Conservation (phyloP, 2,329 filamentous ascomycete species). For the Fusarium hainanense region DNA sequence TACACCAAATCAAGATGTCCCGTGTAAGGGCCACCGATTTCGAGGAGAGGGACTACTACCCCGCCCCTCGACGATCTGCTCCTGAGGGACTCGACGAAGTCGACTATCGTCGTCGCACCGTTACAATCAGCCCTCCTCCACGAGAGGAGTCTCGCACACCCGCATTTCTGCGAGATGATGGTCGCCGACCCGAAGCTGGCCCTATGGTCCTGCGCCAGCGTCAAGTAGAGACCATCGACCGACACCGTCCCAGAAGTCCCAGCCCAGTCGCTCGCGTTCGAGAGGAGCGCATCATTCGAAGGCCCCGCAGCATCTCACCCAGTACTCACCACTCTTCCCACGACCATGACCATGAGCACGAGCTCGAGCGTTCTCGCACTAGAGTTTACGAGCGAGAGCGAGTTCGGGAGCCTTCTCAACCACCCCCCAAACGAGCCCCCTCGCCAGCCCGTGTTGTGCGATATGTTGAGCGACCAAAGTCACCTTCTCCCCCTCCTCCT, state of each 20-base stretch:
- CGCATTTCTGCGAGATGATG: constrained; percentile 64
- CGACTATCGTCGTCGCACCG: constrained; percentile 48
- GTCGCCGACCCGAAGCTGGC: constrained; percentile 60
- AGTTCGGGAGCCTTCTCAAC: constrained; percentile 54
- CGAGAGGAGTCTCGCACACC: constrained; percentile 61
- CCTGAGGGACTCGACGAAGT: constrained; percentile 52
- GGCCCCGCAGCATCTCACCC: constrained; percentile 58
- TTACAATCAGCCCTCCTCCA: constrained; percentile 56
- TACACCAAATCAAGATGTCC: constrained; percentile 42
- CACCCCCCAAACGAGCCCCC: constrained; percentile 53
- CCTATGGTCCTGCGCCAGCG: constrained; percentile 65
- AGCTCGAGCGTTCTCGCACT: constrained; percentile 53
- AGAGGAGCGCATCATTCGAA: constrained; percentile 57
- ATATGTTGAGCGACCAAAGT: constrained; percentile 55
- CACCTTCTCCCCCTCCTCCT: constrained; percentile 48
- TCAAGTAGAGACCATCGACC: constrained; percentile 66
- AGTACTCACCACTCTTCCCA: constrained; percentile 44
- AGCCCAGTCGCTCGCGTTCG: constrained; percentile 54
- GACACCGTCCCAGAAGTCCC: constrained; percentile 59
- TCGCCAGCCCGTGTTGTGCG: constrained; percentile 53
- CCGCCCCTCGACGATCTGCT: constrained; percentile 51
- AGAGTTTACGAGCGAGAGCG: constrained; percentile 45
- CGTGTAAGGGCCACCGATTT: constrained; percentile 53
- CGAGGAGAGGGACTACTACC: constrained; percentile 60
- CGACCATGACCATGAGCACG: constrained; percentile 49